Base-by-base conservation (phyloP, 441 rosid species). In the Heliophila coronopifolia region DNA sequence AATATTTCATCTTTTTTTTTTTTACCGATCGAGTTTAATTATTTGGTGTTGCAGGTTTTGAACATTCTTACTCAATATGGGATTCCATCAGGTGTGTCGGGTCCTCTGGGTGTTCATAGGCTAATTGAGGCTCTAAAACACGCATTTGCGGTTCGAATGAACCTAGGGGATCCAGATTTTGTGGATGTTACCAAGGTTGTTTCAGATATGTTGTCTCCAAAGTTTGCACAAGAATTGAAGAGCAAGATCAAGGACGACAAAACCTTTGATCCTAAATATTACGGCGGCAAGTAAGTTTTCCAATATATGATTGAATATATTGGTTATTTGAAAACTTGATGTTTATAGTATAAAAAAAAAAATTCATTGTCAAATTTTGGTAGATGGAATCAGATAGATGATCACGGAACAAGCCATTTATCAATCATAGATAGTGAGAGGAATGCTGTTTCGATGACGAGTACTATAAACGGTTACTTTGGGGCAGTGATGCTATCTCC, bases 151-250 rank as follows among this genome's bases (percentile, higher is more conserved):
- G 65, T 74, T 34, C 68, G 86, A 65, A 77, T 77, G 86, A 83
- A 76, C 45, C 73, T 79, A 0, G 86, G 79, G 2, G 91, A 79
- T 67, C 86, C 86, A 0, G 80, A 72, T n/a, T 79, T 77, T 7
- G 53, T 59, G 0, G 6, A 77, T 45, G 51, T 73, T 4, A 13
- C 69, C 0, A 42, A 60, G 14, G 79, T 65, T 44, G 31, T 77
- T 14, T 64, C 76, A 0, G 76, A 77, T 53, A 75, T 79, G 86
- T 42, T 75, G 17, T 82, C 90, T 7, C 71, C 44, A 7, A 35
- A 58, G n/a, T 68, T 77, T 50, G 84, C 84, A 7, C 7, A 61
- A 59, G 30, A 59, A 27, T 36, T 77, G 58, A 73, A 71, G 65
- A 63, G 58, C 3, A 67, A 67, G 18, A 77, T 79, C 14, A 23